phyloP scores from a whole-genome alignment of 192 early-diverging fungal genomes.

The Allomyces macrogynus region DNA sequence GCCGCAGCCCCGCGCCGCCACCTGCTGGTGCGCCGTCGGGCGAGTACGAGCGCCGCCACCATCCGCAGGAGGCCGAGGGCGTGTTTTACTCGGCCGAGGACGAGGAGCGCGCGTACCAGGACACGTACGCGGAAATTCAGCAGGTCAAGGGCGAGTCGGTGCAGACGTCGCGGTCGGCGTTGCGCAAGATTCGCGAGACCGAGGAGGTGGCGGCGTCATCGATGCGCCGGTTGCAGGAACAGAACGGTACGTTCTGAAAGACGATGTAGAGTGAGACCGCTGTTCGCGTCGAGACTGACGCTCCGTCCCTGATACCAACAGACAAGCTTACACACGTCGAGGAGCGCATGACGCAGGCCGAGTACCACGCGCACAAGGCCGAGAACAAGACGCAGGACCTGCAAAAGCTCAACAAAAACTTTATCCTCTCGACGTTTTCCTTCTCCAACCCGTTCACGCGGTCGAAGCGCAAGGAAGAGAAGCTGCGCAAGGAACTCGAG shows the following conservation, averaged over 20 bases:
- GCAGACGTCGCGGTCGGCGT: constrained; percentile 19
- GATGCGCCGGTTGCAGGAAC: constrained; percentile 16
- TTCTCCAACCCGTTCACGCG: background rate
- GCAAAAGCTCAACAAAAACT: background rate
- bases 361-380: background rate
- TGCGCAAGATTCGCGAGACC: constrained; percentile 17
- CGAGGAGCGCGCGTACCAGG: constrained; percentile 12
- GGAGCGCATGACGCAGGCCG: constrained; percentile 2
- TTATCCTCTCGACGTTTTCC: background rate
- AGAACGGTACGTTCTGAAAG: too few species aligned
- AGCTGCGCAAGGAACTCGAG: background rate
- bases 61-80: background rate
- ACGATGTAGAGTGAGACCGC: too few species aligned
- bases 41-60: background rate
- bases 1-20: background rate
- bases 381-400: background rate
- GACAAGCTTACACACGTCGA: constrained; percentile 25
- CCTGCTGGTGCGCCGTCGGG: background rate
- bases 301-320: too few species aligned
- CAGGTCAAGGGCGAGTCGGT: constrained; percentile 23
- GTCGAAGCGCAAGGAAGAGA: background rate
- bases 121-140: constrained; percentile 18
- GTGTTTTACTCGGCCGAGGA: constrained; percentile 5
- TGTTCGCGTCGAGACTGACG: too few species aligned
- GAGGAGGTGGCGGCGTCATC: constrained; percentile 11